These are phyloP conservation scores for Ustulina deusta DNA, from an alignment of 2,329 filamentous ascomycete species.

Conservation along the genomic window DNA sequence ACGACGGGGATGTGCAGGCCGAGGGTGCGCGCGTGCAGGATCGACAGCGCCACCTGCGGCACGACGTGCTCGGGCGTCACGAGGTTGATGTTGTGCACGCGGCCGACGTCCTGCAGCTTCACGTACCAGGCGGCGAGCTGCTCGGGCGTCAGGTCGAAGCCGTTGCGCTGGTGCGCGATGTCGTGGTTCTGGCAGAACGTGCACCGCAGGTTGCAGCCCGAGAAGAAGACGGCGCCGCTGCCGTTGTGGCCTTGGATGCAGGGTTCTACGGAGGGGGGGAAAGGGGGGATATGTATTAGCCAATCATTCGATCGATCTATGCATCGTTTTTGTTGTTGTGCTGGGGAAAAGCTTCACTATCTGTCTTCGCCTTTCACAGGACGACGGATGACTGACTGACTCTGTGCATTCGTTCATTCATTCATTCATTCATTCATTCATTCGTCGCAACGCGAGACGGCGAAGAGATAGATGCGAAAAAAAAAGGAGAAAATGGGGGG, in stretches of 20 bases:
- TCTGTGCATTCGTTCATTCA: no score
- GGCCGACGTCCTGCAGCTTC: slow-evolving; percentile 82
- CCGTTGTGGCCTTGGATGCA: slow-evolving; percentile 87
- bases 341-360: not conserved
- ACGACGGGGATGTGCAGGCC: slow-evolving; percentile 80
- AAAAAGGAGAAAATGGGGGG: not conserved
- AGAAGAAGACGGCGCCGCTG: slow-evolving; percentile 85
- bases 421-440: not conserved
- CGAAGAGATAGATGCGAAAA: not conserved
- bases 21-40: slow-evolving; percentile 77
- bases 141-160: slow-evolving; percentile 82
- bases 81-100: slow-evolving; percentile 90
- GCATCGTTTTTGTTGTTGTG: not conserved
- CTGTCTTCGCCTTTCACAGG: not conserved
- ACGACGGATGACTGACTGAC: not conserved
- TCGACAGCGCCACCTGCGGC: slow-evolving; percentile 81
- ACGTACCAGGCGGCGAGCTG: slow-evolving; percentile 85
- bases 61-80: slow-evolving; percentile 90
- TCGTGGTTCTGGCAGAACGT: slow-evolving; percentile 86
- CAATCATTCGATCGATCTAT: slow-evolving; percentile 24
- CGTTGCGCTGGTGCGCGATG: slow-evolving; percentile 84
- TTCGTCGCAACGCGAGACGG: not conserved
- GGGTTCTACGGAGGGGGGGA: no score
- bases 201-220: slow-evolving; percentile 78
- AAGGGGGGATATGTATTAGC: not conserved